Percentiles rank a stretch among this genome's conserved stretches.
Conservation (phyloP, 2,329 filamentous ascomycete species). For the Seiridium unicorne region DNA sequence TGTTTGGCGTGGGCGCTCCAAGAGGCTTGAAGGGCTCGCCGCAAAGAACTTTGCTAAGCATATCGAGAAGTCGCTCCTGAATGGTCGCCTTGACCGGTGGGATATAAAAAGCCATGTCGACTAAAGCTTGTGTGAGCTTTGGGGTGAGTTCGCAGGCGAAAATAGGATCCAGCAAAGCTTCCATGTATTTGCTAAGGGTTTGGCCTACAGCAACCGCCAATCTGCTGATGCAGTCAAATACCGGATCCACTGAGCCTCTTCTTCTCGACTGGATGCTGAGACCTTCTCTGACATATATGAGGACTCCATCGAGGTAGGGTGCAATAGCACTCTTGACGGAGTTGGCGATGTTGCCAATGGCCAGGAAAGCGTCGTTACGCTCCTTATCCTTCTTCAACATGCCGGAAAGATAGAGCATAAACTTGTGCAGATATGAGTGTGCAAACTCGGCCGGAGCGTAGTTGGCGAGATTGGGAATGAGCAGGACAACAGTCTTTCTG, state of each 20-base stretch:
- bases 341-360: slow-evolving; percentile 94
- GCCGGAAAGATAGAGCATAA: slow-evolving; percentile 93
- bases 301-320: slow-evolving; percentile 89
- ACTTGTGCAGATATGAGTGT: slow-evolving; percentile 83
- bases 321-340: slow-evolving; percentile 94
- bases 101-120: slow-evolving; percentile 99
- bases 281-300: slow-evolving; percentile 90
- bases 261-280: slow-evolving; percentile 75
- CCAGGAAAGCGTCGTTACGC: slow-evolving; percentile 88
- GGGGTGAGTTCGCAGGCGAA: slow-evolving; percentile 95
- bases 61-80: slow-evolving; percentile 89
- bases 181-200: slow-evolving; percentile 97
- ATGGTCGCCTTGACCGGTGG: slow-evolving; percentile 91
- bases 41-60: slow-evolving; percentile 91
- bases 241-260: slow-evolving; percentile 67
- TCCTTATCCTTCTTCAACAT: slow-evolving; percentile 96
- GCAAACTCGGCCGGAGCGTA: slow-evolving; percentile 92
- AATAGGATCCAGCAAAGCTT: slow-evolving; percentile 89
- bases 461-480: slow-evolving; percentile 89
- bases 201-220: slow-evolving; percentile 93
- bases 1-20: slow-evolving; percentile 81
- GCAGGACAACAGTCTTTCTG: slow-evolving; percentile 81
- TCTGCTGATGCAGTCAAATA: slow-evolving; percentile 97
- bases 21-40: slow-evolving; percentile 90
- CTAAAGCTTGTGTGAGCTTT: slow-evolving; percentile 89